These are phyloP conservation scores for Pichia deserticola DNA, from an alignment of 805 yeast species.

Conservation along the genomic window DNA sequence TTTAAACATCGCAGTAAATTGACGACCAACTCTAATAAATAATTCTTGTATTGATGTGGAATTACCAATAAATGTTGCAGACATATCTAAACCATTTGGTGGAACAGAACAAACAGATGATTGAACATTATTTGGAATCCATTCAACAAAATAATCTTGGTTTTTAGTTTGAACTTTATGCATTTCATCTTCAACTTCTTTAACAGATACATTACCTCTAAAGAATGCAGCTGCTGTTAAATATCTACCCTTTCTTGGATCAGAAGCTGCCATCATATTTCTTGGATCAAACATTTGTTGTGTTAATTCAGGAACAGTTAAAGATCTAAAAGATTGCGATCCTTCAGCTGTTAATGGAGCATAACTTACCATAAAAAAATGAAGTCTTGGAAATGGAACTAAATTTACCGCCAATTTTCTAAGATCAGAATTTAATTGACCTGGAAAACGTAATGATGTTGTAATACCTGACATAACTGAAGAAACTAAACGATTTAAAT, in stretches of 20 bases:
- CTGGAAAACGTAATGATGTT: conserved; percentile 89
- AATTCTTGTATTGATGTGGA: conserved; percentile 89
- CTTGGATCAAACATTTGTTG: conserved; percentile 89
- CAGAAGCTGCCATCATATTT: conserved; percentile 94
- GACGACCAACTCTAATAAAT: conserved; percentile 83
- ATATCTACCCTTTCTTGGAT: conserved; percentile 86
- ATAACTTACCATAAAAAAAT: conserved; percentile 91
- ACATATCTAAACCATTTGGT: conserved; percentile 76
- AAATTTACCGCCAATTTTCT: conserved; percentile 90
- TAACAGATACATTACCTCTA: conserved; percentile 87
- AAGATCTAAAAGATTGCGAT: conserved; percentile 73
- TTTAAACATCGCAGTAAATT: conserved; percentile 86
- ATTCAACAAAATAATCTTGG: conserved; percentile 80
- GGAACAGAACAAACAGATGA: conserved; percentile 90
- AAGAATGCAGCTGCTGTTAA: conserved; percentile 90
- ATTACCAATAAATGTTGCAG: conserved; percentile 91
- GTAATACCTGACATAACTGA: conserved; percentile 95
- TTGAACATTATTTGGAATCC: conserved; percentile 95
- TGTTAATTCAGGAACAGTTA: conserved; percentile 84
- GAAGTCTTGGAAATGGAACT: conserved; percentile 93
- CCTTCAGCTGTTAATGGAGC: conserved; percentile 84
- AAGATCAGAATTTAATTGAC: conserved; percentile 87
- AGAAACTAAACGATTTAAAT: conserved; percentile 76
- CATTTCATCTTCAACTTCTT: conserved; percentile 94
- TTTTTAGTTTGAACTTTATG: conserved; percentile 74